Evolutionary conservation across 1,139 yeast genomes (phyloP).

Genomic region (Blastobotrys arbuscula): DNA sequence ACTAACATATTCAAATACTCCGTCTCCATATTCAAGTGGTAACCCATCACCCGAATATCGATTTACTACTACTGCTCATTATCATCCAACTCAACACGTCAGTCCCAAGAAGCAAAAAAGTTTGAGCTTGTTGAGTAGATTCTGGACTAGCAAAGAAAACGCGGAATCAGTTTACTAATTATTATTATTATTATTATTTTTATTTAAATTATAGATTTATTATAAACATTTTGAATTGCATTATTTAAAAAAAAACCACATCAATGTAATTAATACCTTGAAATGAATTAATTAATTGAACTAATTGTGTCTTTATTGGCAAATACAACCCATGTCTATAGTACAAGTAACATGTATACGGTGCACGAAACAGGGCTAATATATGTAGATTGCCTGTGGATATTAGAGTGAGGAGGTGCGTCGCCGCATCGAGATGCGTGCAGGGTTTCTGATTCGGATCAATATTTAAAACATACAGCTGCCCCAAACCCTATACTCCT

Average conservation of each 20-base stretch:
- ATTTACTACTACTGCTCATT: slow-evolving; percentile 11
- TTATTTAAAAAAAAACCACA: background rate
- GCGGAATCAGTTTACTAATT: slow-evolving; percentile 13
- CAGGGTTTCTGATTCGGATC: too few species aligned
- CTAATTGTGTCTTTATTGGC: background rate
- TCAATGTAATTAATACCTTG: too few species aligned
- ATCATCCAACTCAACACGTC: slow-evolving; percentile 4
- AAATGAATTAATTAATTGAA: background rate
- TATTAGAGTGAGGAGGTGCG: background rate
- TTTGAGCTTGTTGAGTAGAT: slow-evolving; percentile 13
- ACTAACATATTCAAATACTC: slow-evolving; percentile 9
- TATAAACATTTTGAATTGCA: background rate
- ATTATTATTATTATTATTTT: slow-evolving; percentile 2
- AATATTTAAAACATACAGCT: background rate
- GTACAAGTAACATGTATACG: too few species aligned
- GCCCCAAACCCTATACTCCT: too few species aligned
- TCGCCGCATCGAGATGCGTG: slow-evolving; percentile 3
- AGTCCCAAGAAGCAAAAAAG: slow-evolving; percentile 14
- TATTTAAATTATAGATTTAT: slow-evolving; percentile 1
- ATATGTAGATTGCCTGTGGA: too few species aligned
- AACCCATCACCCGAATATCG: slow-evolving; percentile 18
- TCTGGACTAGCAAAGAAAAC: slow-evolving; percentile 14
- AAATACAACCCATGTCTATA: too few species aligned
- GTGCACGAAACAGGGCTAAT: too few species aligned
- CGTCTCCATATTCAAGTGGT: slow-evolving; percentile 16